Percentiles rank a stretch among this genome's conserved stretches.
phyloP scores from a whole-genome alignment of 345 rosid genomes.

The Turritis glabra region DNA sequence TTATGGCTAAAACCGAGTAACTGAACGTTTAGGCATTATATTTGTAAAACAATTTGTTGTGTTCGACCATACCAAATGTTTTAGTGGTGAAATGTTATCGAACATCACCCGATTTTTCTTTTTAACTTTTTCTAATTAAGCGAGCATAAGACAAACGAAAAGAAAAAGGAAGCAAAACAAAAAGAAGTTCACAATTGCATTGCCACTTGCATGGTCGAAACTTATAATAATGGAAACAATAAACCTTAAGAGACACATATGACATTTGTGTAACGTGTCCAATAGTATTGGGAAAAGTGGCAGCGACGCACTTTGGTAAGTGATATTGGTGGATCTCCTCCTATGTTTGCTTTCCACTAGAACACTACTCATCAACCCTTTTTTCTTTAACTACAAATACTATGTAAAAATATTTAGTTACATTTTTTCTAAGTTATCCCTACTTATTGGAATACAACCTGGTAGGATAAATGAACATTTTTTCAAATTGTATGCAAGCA shows the following conservation, averaged over 20 bases:
- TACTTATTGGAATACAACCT: conserved; percentile 25
- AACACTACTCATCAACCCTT: conserved; percentile 6
- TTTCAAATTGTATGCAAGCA: neutral
- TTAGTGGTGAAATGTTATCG: conserved; percentile 22
- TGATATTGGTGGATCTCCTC: conserved; percentile 37
- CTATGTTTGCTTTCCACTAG: conserved; percentile 31
- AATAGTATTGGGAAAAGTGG: conserved; percentile 30
- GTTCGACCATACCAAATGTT: conserved; percentile 3
- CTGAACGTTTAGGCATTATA: neutral
- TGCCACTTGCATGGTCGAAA: conserved; percentile 39
- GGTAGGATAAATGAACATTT: conserved; percentile 1
- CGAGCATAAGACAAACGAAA: conserved; percentile 13
- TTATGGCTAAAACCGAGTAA: neutral
- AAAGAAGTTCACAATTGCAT: conserved; percentile 18
- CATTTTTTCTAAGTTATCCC: neutral
- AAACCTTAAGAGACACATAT: conserved; percentile 6
- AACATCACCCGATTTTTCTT: neutral
- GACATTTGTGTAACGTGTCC: conserved; percentile 25
- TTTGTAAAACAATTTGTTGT: neutral
- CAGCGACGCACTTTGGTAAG: conserved; percentile 39
- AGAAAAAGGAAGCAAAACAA: conserved; percentile 30
- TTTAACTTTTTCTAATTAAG: neutral
- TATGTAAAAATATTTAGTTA: conserved; percentile 3
- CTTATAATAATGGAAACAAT: conserved; percentile 3
- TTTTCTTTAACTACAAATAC: neutral